These are phyloP conservation scores for Suhomyces chickasaworum DNA, from an alignment of 1,139 yeast genomes.

Conservation along the genomic window DNA sequence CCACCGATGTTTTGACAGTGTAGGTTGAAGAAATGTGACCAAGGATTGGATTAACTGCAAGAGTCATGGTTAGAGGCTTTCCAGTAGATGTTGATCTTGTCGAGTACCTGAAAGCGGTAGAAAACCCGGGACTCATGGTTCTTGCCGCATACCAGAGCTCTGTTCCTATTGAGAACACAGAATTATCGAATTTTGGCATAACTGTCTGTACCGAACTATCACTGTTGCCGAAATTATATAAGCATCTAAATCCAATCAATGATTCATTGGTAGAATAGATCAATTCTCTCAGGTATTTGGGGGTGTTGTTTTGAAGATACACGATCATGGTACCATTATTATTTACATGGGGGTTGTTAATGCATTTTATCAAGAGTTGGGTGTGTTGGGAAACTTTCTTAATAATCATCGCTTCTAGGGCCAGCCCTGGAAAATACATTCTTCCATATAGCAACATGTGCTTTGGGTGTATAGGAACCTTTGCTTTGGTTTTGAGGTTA, in stretches of 20 bases:
- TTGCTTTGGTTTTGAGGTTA: constrained; percentile 1
- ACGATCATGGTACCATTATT: constrained; percentile 63
- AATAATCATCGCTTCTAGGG: constrained; percentile 85
- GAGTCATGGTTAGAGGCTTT: constrained; percentile 84
- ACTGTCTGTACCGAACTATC: constrained; percentile 27
- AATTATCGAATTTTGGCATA: constrained; percentile 46
- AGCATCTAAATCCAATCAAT: constrained; percentile 76
- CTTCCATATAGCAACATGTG: constrained; percentile 63
- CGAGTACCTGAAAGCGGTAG: constrained; percentile 82
- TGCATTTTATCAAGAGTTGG: constrained; percentile 72
- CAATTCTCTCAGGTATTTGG: constrained; percentile 70
- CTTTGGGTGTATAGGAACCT: not conserved
- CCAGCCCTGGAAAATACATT: constrained; percentile 85
- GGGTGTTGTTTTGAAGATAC: constrained; percentile 69
- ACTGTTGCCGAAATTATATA: constrained; percentile 65
- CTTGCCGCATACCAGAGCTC: constrained; percentile 89
- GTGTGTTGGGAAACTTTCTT: constrained; percentile 61
- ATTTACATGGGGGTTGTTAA: constrained; percentile 66
- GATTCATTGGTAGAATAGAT: constrained; percentile 89
- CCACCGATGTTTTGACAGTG: constrained; percentile 76
- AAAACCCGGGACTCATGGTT: constrained; percentile 81
- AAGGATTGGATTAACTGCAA: constrained; percentile 84
- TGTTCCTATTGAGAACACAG: constrained; percentile 71
- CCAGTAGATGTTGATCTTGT: constrained; percentile 87
- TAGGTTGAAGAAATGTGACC: constrained; percentile 92